Evolutionary conservation across 768 basidiomycete species (phyloP).

Genomic region (Xanthoconium stramineum): DNA sequence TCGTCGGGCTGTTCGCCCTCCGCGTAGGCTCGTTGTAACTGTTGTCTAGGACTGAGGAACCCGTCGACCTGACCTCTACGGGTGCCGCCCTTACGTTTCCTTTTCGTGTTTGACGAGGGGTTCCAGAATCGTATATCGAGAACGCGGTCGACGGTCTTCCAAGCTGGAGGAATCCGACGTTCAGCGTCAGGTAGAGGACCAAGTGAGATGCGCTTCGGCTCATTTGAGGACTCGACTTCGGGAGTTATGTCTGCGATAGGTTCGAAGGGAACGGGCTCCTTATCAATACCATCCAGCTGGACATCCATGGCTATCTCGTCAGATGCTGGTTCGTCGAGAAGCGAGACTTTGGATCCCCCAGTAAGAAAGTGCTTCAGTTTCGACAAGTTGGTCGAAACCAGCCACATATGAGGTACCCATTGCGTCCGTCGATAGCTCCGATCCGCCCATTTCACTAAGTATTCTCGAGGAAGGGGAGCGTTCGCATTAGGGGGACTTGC

Average conservation of each 20-base stretch:
- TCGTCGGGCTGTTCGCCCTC: slow-evolving; percentile 64
- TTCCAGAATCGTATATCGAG: slow-evolving; percentile 74
- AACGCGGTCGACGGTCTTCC: slow-evolving; percentile 92
- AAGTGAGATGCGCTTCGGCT: slow-evolving; percentile 29
- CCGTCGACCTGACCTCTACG: slow-evolving; percentile 31
- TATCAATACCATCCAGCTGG: slow-evolving; percentile 25
- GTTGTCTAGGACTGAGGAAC: slow-evolving; percentile 18
- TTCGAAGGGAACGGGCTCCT: slow-evolving; percentile 37
- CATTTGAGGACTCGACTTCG: slow-evolving; percentile 28
- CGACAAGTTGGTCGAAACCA: slow-evolving; percentile 58
- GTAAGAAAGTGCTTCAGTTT: slow-evolving; percentile 78
- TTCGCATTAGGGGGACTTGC: slow-evolving; percentile 51
- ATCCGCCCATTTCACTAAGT: slow-evolving; percentile 86
- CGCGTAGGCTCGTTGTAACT: slow-evolving; percentile 41
- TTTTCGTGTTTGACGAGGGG: slow-evolving; percentile 26
- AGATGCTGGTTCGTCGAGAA: slow-evolving; percentile 49
- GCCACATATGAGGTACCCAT: slow-evolving; percentile 95
- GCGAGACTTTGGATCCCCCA: slow-evolving; percentile 63
- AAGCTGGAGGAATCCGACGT: slow-evolving; percentile 65
- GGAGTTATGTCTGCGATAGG: slow-evolving; percentile 36
- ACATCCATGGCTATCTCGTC: slow-evolving; percentile 25
- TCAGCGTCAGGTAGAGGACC: slow-evolving; percentile 66
- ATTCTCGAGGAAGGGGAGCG: slow-evolving; percentile 74
- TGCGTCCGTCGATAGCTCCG: slow-evolving; percentile 74
- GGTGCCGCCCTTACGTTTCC: slow-evolving; percentile 16